Percentiles rank a stretch among this genome's conserved stretches.
Evolutionary conservation across 176 grass and related monocot genomes (phyloP).

Genomic region (Echinochloa phyllopogon): DNA sequence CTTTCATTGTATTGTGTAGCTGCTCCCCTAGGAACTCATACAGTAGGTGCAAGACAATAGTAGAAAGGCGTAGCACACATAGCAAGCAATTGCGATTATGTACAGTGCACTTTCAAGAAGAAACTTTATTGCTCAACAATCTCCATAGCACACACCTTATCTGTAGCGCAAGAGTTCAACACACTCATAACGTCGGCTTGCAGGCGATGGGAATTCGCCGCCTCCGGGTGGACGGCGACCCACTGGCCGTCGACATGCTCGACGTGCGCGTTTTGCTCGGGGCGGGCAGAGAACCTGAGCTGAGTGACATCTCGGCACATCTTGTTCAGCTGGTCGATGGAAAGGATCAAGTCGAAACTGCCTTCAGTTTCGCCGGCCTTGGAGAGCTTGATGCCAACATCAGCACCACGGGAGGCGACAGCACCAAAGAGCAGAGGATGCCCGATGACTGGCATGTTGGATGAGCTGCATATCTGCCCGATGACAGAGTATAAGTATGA

Average conservation of each 20-base stretch:
- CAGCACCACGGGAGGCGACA: conserved; percentile 44
- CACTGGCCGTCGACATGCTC: conserved; percentile 52
- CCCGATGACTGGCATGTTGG: conserved; percentile 43
- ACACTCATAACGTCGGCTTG: conserved; percentile 46
- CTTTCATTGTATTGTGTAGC: not conserved
- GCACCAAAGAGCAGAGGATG: conserved; percentile 75
- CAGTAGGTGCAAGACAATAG: not conserved
- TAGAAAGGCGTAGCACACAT: not conserved
- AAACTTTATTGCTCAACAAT: conserved; percentile 51
- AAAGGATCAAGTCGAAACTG: conserved; percentile 69
- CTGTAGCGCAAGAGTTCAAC: conserved; percentile 60
- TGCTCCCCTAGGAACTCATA: not conserved
- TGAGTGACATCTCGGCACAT: conserved; percentile 68
- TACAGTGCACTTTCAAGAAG: conserved; percentile 27
- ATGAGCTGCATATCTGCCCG: conserved; percentile 70
- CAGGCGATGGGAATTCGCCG: conserved; percentile 56
- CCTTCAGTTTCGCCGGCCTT: conserved; percentile 33
- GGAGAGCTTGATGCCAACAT: conserved; percentile 62
- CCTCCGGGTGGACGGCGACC: conserved; percentile 49
- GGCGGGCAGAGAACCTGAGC: conserved; percentile 51
- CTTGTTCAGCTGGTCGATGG: conserved; percentile 66
- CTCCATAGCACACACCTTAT: conserved; percentile 58
- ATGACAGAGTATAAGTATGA: not conserved
- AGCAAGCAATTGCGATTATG: conserved; percentile 23
- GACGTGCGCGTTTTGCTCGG: conserved; percentile 58